Evolutionary conservation across 2,329 filamentous ascomycete genomes (phyloP).

Genomic region (Fusarium xylarioides): DNA sequence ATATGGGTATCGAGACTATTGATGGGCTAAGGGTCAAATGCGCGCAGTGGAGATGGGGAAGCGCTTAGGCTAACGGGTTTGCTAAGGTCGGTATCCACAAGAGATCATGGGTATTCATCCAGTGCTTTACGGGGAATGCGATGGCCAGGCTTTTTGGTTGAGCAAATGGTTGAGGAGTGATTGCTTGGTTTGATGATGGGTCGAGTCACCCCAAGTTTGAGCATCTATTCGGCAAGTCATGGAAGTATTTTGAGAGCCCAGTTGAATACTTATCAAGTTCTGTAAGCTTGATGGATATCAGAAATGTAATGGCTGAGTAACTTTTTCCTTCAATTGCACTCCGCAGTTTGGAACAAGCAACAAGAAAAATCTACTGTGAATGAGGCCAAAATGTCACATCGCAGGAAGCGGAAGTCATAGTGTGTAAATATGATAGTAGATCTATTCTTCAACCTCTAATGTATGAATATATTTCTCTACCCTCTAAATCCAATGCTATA

Average conservation of each 20-base stretch:
- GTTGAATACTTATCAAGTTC: background rate
- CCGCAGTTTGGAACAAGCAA: background rate
- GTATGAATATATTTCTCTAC: background rate
- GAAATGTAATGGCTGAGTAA: rapidly evolving
- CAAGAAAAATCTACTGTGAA: background rate
- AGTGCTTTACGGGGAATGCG: background rate
- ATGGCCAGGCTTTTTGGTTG: background rate
- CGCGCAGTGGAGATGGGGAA: background rate
- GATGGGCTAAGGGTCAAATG: background rate
- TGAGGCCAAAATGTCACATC: background rate
- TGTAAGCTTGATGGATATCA: background rate
- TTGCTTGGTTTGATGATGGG: background rate
- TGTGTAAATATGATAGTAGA: background rate
- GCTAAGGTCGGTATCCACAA: background rate
- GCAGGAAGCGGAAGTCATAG: rapidly evolving
- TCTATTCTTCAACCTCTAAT: slow-evolving; percentile 6
- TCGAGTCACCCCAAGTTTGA: background rate
- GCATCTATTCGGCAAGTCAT: rapidly evolving
- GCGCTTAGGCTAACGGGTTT: background rate
- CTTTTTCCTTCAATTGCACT: rapidly evolving
- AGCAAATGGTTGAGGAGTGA: background rate
- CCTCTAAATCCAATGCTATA: background rate
- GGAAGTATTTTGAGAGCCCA: background rate
- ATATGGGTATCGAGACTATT: background rate
- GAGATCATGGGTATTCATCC: background rate